These are phyloP conservation scores for Leishmania major DNA, from an alignment of 208 protist species.

Conservation along the genomic window DNA sequence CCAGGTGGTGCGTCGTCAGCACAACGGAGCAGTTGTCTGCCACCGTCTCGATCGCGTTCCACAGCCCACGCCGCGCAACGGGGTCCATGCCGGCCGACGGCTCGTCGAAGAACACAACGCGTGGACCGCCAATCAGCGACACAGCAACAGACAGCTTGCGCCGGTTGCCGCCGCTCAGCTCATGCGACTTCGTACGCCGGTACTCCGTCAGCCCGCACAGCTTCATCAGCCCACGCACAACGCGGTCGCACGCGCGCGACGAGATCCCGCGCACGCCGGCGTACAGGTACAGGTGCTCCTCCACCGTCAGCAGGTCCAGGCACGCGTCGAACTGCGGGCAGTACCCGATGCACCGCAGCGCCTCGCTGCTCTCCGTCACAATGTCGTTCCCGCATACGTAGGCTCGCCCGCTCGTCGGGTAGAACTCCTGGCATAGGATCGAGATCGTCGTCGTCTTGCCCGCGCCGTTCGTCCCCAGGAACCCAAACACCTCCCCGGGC, in stretches of 20 bases:
- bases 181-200: constrained; percentile 29
- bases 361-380: constrained; percentile 41
- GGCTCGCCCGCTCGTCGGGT: constrained; percentile 63
- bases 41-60: constrained; percentile 73
- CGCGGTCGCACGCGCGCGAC: constrained; percentile 6
- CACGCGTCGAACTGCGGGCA: constrained; percentile 95
- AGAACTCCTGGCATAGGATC: constrained; percentile 77
- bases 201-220: constrained; percentile 53
- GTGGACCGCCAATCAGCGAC: constrained; percentile 78
- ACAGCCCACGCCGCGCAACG: constrained; percentile 73
- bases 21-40: constrained; percentile 71
- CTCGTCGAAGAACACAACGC: constrained; percentile 86
- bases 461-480: constrained; percentile 90
- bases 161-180: constrained; percentile 83
- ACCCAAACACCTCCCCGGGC: constrained; percentile 80
- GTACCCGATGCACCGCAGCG: constrained; percentile 75
- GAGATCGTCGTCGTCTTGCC: constrained; percentile 89
- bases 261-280: constrained; percentile 38
- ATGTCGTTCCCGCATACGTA: constrained; percentile 66
- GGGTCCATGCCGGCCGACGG: constrained; percentile 92
- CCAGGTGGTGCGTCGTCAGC: constrained; percentile 93
- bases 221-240: constrained; percentile 40
- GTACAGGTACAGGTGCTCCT: constrained; percentile 77
- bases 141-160: constrained; percentile 85
- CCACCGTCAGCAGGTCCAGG: constrained; percentile 86